A percentile compares a stretch with the other conserved stretches of the same genome.
phyloP scores from a whole-genome alignment of 352 stramenopile species.

The Phytophthora capsici region DNA sequence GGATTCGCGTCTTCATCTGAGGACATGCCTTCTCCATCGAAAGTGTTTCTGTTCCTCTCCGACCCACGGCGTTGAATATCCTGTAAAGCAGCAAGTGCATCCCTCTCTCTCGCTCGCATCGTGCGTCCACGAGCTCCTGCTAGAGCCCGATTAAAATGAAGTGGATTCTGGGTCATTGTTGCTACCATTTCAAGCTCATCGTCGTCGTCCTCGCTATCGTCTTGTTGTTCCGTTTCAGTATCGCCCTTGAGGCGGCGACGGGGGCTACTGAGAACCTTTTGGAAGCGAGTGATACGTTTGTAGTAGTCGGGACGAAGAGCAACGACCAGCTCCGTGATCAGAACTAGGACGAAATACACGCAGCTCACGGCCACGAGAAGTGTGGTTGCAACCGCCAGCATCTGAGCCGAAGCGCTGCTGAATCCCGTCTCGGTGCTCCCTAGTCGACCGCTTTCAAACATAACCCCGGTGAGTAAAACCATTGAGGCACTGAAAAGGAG shows the following conservation, averaged over 20 bases:
- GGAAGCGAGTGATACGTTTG: constrained; percentile 58
- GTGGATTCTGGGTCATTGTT: constrained; percentile 69
- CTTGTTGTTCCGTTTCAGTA: constrained; percentile 11
- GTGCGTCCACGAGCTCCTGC: constrained; percentile 37
- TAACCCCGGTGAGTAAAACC: constrained; percentile 63
- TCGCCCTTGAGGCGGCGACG: constrained; percentile 25
- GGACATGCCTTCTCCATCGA: constrained; percentile 6
- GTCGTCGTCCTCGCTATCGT: constrained; percentile 41
- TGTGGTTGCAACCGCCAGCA: constrained; percentile 58
- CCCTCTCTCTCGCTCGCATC: constrained; percentile 50
- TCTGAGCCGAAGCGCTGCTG: constrained; percentile 51
- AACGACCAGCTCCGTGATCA: constrained; percentile 68
- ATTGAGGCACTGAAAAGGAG: constrained; percentile 78
- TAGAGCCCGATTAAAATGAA: constrained; percentile 59
- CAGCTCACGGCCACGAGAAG: constrained; percentile 61
- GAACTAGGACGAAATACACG: constrained; percentile 68
- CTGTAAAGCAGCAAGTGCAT: constrained; percentile 58
- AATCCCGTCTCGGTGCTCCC: constrained; percentile 47
- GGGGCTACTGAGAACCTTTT: constrained; percentile 64
- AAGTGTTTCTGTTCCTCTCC: constrained; percentile 28
- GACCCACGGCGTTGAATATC: constrained; percentile 57
- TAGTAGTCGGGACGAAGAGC: constrained; percentile 72
- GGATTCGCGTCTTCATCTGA: constrained; percentile 14
- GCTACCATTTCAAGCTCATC: constrained; percentile 72
- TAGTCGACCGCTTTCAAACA: constrained; percentile 75